These are phyloP conservation scores for Priceomyces fermenticarens DNA, from an alignment of 805 yeast genomes.

Conservation along the genomic window DNA sequence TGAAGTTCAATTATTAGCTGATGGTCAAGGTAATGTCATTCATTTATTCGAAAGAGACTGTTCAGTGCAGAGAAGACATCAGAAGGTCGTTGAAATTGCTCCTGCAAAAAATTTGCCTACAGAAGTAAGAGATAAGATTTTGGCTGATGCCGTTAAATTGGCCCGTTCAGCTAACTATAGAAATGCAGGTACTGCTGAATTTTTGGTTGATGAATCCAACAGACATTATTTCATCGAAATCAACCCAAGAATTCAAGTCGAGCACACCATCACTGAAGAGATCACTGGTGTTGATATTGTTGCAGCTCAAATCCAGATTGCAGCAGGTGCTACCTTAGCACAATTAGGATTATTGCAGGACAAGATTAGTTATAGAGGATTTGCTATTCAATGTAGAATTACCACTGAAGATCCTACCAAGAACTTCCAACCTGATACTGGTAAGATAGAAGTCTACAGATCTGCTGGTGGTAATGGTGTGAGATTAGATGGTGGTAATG, in stretches of 20 bases:
- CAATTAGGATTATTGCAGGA: slow-evolving; percentile 93
- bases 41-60: slow-evolving; percentile 97
- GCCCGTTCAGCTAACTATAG: slow-evolving; percentile 87
- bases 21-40: slow-evolving; percentile 88
- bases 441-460: slow-evolving; percentile 95
- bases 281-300: slow-evolving; percentile 97
- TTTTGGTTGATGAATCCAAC: slow-evolving; percentile 87
- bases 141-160: slow-evolving; percentile 90
- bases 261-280: slow-evolving; percentile 98
- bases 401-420: slow-evolving; percentile 97
- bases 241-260: slow-evolving; percentile 97
- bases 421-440: slow-evolving; percentile 97
- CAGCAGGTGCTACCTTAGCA: slow-evolving; percentile 93
- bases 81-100: slow-evolving; percentile 97
- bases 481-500: slow-evolving; percentile 97
- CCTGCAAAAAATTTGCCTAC: slow-evolving; percentile 90
- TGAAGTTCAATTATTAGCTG: slow-evolving; percentile 95
- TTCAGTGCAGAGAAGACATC: slow-evolving; percentile 99
- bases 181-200: slow-evolving; percentile 98
- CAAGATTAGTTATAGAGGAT: slow-evolving; percentile 92
- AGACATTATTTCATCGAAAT: slow-evolving; percentile 97
- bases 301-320: slow-evolving; percentile 97
- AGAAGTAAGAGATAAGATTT: slow-evolving; percentile 83
- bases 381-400: slow-evolving; percentile 98
- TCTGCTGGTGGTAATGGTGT: slow-evolving; percentile 99